Evolutionary conservation across 1,139 yeast species (phyloP), one percentile per base, ranked within the genome.

Genomic region (Spathaspora sp.): DNA sequence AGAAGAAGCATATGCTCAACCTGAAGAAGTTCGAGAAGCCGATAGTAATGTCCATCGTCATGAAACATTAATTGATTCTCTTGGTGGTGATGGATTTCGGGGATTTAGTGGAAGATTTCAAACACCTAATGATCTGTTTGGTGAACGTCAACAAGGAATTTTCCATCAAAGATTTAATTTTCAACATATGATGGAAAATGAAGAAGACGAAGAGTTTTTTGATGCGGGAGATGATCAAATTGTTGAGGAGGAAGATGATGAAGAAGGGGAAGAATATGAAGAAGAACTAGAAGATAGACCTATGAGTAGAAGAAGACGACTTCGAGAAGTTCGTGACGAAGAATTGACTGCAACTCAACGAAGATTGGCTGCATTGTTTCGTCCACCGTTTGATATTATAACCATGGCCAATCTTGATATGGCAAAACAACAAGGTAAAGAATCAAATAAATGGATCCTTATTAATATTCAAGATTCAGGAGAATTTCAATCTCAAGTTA

Each of bases 361-460:
- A 49, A 72, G 95, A 47, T 71, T 93, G 46, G 97, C 97, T 4
- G 78, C 78, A 50, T 71, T 93, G 34, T 93, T 91, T 65, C 74
- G 95, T 51, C 99, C 99, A 0, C 99, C 99, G 0, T 93, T 89
- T 67, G 98, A 93, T 57, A 70, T 93, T 39, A 89, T 93, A 63
- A 72, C 82, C 17, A 80, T 78, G 51, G 56, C 82, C 11, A 81
- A 79, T 50, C 66, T 95, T 20, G 95, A 89, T 36, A 65, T 76
- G 8, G 99, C 98, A 3, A 86, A 84, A 56, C 56, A 61, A 2
- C 71, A 75, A 51, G 98, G 96, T 1, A 76, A 84, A 48, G 68
- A 66, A 40, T 75, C 74, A 46, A 72, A 80, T 49, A 89, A 86
- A 65, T 91, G 98, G 97, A 76, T 95, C 15, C 68, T 95, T 56